Evolutionary conservation across 257 asterid species (phyloP), one percentile per base, ranked within the genome.

Genomic region (Ligustrum vulgare): DNA sequence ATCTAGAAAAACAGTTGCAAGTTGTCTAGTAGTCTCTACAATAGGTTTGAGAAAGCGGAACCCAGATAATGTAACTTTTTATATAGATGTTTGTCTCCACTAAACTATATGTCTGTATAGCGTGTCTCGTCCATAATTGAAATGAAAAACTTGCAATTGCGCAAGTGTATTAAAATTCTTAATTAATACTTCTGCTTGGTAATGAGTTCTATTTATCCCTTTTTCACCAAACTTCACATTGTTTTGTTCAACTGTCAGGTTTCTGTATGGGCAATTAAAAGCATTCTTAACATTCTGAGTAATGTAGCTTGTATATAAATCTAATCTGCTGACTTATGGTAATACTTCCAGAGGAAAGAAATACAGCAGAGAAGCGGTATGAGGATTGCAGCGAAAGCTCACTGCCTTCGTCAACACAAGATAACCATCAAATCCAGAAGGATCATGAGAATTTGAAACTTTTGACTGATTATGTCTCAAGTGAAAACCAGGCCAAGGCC

Each of bases 321-420:
- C 58, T 62, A 35, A 51, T 67, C 69, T 82, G n/a, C 64, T 34
- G 69, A 56, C 71, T 39, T 74, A 45, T 45, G n/a, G 67, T 31
- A 41, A 70, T 77, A 75, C 63, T 76, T 81, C 69, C 88, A 86
- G 93, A 87, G 72, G 93, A 88, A 75, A 80, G 72, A 83, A 80
- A 76, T 77, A 86, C 83, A 77, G 67, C 88, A 71, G 85, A 76
- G 54, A 88, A 87, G 67, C 86, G 75, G 74, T 75, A 80, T 39
- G 90, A 86, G 66, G 84, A 82, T 73, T 86, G 79, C 45, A 75
- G 80, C 74, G 96, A 84, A 82, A 72, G 81, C 66, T 74, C 85
- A 43, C 69, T 70, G 64, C 82, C 82, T 79, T 87, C 89, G 36
- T 81, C 93, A 39, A 65, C 84, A 74, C 86, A 81, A 78, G 86